Base-by-base conservation (phyloP, 345 rosid genomes). In the Brassica incana region DNA sequence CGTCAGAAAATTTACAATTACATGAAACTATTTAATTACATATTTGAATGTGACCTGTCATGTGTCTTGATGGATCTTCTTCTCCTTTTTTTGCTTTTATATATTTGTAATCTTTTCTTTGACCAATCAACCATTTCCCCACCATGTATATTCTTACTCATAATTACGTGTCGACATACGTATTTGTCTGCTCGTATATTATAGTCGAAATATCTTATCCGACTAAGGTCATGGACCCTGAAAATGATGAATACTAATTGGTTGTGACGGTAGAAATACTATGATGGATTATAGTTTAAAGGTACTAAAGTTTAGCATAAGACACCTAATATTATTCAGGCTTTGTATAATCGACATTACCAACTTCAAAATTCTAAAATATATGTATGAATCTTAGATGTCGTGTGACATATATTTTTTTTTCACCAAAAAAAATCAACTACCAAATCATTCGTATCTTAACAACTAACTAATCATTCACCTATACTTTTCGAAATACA, bases 391-490 rank as follows among this genome's bases (percentile, higher is more conserved):
- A 29, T 29, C 8, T 38, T 38, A 8, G 79, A 67, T 67, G 79
- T 67, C 32, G 58, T 27, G 11, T 56, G 66, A 56, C 58, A 62
- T 15, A 35, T 36, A 20, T 71, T 63, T n/a, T 50, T 61, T 20
- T 64, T 45, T 15, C 50, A 43, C 50, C 50, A 10, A 43, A 43
- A 35, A 43, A 36, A 6, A 65, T 65, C 68, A 78, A 78, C 62
- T 38, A 40, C 38, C 63, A 12, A 56, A 72, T 72, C 60, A 72
- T 78, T 38, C 23, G 58, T 10, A 67, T 67, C 74, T 45, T 48
- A 73, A 62, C 83, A 68, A 74, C 75, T 50, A 69, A 68, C 78
- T 48, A 63, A 80, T 50, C 67, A 69, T 15, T 23, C 61, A 40
- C 62, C 27, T 79, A 32, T 67, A 62, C 59, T 52, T 73, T 79